These are phyloP conservation scores for Fusarium verrucosum DNA, from an alignment of 2,329 filamentous ascomycete genomes.

Conservation along the genomic window DNA sequence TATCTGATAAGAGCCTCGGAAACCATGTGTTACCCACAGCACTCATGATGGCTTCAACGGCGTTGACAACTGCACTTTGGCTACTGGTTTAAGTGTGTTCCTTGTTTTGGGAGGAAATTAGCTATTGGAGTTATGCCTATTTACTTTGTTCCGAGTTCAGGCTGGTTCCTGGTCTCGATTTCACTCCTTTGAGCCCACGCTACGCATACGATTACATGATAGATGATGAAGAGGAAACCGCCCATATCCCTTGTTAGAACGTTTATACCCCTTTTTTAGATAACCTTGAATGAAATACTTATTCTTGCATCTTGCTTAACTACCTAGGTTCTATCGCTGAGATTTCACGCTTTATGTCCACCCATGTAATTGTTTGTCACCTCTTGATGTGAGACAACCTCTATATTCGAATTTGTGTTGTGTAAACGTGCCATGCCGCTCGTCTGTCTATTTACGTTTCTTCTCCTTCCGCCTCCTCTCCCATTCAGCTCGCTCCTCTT, in stretches of 20 bases:
- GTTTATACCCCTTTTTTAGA: slow-evolving; percentile 36
- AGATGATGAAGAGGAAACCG: slow-evolving; percentile 17
- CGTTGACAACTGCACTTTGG: slow-evolving; percentile 28
- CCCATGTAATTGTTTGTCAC: slow-evolving; percentile 16
- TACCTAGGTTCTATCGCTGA: slow-evolving; percentile 40
- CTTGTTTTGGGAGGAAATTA: not conserved
- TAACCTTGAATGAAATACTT: slow-evolving; percentile 40
- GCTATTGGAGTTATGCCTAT: not conserved
- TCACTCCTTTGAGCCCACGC: slow-evolving; percentile 2
- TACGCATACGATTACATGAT: slow-evolving; percentile 20
- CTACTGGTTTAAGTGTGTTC: slow-evolving; percentile 16
- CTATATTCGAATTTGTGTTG: slow-evolving; percentile 20
- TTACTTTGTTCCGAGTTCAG: slow-evolving; percentile 21
- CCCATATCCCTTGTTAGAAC: slow-evolving; percentile 23
- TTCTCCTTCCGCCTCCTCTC: slow-evolving; percentile 61
- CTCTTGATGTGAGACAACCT: slow-evolving; percentile 20
- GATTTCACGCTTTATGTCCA: slow-evolving; percentile 34
- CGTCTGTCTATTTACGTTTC: slow-evolving; percentile 35
- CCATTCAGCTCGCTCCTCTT: slow-evolving; percentile 70
- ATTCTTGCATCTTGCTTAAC: slow-evolving; percentile 40
- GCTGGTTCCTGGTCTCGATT: slow-evolving; percentile 27
- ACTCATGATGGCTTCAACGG: slow-evolving; percentile 15
- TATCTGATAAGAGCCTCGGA: slow-evolving; percentile 44
- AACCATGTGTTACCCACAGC: slow-evolving; percentile 27
- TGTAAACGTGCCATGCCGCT: slow-evolving; percentile 10